Evolutionary conservation across 306 rosid genomes (phyloP).

Genomic region (Ormosia emarginata): DNA sequence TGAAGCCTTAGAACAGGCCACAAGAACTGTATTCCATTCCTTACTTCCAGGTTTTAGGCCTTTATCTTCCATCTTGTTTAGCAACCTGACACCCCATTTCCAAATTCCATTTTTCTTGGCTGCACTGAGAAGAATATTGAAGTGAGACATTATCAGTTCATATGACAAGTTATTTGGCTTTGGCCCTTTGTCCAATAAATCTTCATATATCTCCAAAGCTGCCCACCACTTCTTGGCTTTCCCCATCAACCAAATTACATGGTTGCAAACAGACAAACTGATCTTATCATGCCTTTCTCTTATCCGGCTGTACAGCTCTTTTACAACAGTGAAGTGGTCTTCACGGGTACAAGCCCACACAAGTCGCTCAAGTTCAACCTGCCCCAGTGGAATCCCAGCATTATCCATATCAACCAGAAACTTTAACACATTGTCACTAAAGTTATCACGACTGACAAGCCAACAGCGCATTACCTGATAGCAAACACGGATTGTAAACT

Average conservation of each 20-base stretch:
- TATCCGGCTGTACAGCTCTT: constrained; percentile 72
- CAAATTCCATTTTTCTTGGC: constrained; percentile 73
- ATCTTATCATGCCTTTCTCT: constrained; percentile 58
- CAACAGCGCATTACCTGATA: constrained; percentile 91
- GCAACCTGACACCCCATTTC: constrained; percentile 91
- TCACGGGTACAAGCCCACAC: constrained; percentile 94
- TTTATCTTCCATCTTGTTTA: constrained; percentile 96
- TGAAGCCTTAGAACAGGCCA: constrained; percentile 93
- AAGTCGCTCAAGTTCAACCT: constrained; percentile 65
- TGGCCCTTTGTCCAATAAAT: constrained; percentile 90
- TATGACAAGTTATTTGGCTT: constrained; percentile 81
- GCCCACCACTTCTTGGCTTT: constrained; percentile 98
- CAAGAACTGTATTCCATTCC: constrained; percentile 91
- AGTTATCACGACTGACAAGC: constrained; percentile 58
- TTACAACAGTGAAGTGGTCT: constrained; percentile 68
- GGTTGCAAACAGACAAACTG: constrained; percentile 87
- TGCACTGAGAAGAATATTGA: constrained; percentile 74
- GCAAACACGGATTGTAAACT: constrained; percentile 69
- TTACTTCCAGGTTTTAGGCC: constrained; percentile 84
- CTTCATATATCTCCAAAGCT: constrained; percentile 89
- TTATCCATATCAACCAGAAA: constrained; percentile 68
- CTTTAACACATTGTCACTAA: constrained; percentile 55
- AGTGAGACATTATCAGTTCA: constrained; percentile 78
- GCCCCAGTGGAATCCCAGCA: constrained; percentile 57
- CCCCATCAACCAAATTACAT: constrained; percentile 91